These are phyloP conservation scores for Vitis rotundifolia DNA, from an alignment of 164 flowering plant genomes.

Conservation along the genomic window DNA sequence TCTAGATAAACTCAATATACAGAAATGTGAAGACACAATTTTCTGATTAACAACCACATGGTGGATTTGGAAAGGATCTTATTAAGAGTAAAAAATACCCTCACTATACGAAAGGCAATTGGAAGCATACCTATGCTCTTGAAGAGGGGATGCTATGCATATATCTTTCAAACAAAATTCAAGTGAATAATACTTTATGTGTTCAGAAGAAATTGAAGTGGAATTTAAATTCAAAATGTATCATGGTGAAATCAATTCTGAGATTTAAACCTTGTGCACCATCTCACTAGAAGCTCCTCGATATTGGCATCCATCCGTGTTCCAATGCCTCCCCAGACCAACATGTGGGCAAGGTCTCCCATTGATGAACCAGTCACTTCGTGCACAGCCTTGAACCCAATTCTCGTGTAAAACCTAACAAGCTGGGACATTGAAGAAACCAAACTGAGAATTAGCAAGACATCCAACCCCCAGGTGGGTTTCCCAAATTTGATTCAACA, in stretches of 20 bases:
- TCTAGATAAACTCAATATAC: no score
- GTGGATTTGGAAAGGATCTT: no score
- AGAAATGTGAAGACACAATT: no score
- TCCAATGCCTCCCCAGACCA: conserved; percentile 89
- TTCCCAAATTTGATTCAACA: neutral
- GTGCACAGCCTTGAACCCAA: conserved; percentile 73
- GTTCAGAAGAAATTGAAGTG: neutral
- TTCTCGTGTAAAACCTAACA: conserved; percentile 75
- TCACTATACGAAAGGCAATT: no score
- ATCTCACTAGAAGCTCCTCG: conserved; percentile 64
- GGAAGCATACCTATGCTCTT: no score
- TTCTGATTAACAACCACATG: no score
- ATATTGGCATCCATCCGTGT: conserved; percentile 80
- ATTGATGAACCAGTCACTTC: conserved; percentile 72
- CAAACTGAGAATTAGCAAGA: neutral
- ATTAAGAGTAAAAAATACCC: no score
- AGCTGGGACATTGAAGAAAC: conserved; percentile 40
- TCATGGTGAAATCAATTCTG: conserved; percentile 10
- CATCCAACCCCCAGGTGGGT: neutral
- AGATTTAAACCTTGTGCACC: conserved; percentile 67
- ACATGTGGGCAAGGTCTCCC: conserved; percentile 63
- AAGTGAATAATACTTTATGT: no score
- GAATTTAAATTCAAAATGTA: neutral
- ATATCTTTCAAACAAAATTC: no score
- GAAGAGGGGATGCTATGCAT: no score